Evolutionary conservation across 2,329 filamentous ascomycete species (phyloP), one percentile per base, ranked within the genome.

Genomic region (Dactylellina parvicollis): DNA sequence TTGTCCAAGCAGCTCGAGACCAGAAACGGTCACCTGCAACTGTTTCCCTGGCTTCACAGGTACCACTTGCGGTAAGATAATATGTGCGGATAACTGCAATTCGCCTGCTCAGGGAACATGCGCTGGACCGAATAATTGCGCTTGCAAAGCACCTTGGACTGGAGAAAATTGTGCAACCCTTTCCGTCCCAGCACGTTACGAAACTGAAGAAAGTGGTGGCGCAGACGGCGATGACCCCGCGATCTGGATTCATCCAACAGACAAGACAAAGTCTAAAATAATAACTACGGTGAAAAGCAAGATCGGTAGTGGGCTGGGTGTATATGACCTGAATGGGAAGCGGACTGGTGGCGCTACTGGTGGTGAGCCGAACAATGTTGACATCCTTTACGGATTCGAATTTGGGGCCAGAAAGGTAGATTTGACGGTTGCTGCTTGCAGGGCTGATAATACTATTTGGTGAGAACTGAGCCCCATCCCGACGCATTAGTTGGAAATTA

Each of bases 201-300:
- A 84, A 75, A 84, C 83, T 0, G 82, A 83, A 10, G 79, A 81
- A 9, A 81, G 81, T 14, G 62, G 62, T 34, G 82, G 82, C 0
- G 81, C 77, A 0, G 83, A 84, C 22, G 82, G 83, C 0, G 83
- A 84, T 34, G 83, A 84, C 52, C 83, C 83, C 0, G 83, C 83
- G 0, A 82, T 84, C 22, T 85, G 83, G 83, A 82, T 84, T 55
- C 83, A 82, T 0, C 82, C 83, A 0, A 74, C 59, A 16, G 55
- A 47, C 30, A 65, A 18, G 20, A 75, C 78, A 1, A 76, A 80
- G 0, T 86, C 84, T 3, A 83, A 80, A 16, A 82, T 86, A 32
- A 82, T 86, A 28, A 85, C 83, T 0, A 86, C 85, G 0, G 84
- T 83, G 10, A 86, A 86, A 75, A 85, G 83, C 0, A 80, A 82